These are phyloP conservation scores for Thamnidium elegans DNA, from an alignment of 192 early-diverging fungal genomes.

Conservation along the genomic window DNA sequence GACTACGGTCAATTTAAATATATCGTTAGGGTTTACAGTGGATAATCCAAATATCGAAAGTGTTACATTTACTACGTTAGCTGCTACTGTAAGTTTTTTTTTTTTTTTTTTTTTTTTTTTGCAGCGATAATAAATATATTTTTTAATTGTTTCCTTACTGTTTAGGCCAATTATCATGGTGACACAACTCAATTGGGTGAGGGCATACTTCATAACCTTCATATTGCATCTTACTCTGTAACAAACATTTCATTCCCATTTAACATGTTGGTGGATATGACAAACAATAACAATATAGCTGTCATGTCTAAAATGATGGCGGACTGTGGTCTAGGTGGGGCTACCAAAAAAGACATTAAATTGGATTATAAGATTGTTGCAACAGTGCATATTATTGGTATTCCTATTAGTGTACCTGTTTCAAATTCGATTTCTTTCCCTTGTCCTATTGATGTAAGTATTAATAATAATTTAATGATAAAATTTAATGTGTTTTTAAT, in stretches of 20 bases:
- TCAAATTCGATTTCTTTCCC: not conserved
- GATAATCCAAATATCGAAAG: constrained; percentile 48
- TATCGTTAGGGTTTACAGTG: constrained; percentile 31
- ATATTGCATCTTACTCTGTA: constrained; percentile 36
- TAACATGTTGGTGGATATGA: constrained; percentile 25
- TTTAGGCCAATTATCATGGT: constrained; percentile 49
- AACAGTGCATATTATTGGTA: constrained; percentile 27
- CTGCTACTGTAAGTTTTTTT: constrained; percentile 39
- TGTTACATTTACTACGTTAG: constrained; percentile 41
- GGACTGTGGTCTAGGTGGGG: constrained; percentile 39
- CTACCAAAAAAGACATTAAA: constrained; percentile 11
- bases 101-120: constrained; percentile 13
- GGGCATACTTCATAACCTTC: constrained; percentile 38
- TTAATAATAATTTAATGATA: too few species aligned
- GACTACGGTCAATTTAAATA: constrained; percentile 5
- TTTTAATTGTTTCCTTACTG: not conserved
- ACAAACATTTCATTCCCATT: constrained; percentile 45
- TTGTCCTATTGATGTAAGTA: constrained; percentile 7
- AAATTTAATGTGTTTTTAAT: too few species aligned
- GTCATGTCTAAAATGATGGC: constrained; percentile 41
- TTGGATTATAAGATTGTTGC: constrained; percentile 23
- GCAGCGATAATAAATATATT: not conserved
- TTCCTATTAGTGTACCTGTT: constrained; percentile 16
- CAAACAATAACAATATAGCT: constrained; percentile 21
- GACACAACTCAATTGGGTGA: constrained; percentile 39